phyloP scores from a whole-genome alignment of 2,329 filamentous ascomycete species.

The Arthrobotrys conoides region DNA sequence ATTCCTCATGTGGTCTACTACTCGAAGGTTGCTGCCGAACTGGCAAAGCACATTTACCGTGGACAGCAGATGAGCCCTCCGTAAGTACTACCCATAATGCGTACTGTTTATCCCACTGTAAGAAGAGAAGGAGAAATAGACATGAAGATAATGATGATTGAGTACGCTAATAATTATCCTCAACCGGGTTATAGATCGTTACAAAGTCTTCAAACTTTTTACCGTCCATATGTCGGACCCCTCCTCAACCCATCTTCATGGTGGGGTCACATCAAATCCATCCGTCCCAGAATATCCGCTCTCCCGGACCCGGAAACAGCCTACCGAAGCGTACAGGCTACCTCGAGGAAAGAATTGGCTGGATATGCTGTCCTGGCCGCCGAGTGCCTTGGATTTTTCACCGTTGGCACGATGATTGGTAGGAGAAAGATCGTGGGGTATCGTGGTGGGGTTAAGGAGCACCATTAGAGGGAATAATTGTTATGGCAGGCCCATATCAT shows the following conservation, averaged over 20 bases:
- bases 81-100: constrained; percentile 75
- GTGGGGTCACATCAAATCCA: constrained; percentile 58
- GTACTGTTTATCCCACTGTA: background rate
- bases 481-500: constrained; percentile 16
- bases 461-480: constrained; percentile 69
- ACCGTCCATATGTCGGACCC: constrained; percentile 39
- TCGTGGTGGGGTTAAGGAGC: constrained; percentile 76
- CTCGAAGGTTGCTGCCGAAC: constrained; percentile 86
- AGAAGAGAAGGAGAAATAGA: background rate
- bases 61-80: constrained; percentile 93
- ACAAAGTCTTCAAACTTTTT: constrained; percentile 47
- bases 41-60: constrained; percentile 87
- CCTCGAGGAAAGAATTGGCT: constrained; percentile 79
- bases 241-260: constrained; percentile 57
- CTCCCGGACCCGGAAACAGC: constrained; percentile 73
- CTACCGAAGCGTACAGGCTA: constrained; percentile 75
- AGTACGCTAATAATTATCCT: background rate
- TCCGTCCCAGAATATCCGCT: constrained; percentile 68
- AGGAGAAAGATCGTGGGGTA: constrained; percentile 96
- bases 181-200: constrained; percentile 33
- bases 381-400: constrained; percentile 96
- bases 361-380: constrained; percentile 83
- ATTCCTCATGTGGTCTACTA: constrained; percentile 92
- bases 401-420: constrained; percentile 95
- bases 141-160: background rate